Conservation (phyloP, 768 basidiomycete species). For the Pulveroboletus sp. region DNA sequence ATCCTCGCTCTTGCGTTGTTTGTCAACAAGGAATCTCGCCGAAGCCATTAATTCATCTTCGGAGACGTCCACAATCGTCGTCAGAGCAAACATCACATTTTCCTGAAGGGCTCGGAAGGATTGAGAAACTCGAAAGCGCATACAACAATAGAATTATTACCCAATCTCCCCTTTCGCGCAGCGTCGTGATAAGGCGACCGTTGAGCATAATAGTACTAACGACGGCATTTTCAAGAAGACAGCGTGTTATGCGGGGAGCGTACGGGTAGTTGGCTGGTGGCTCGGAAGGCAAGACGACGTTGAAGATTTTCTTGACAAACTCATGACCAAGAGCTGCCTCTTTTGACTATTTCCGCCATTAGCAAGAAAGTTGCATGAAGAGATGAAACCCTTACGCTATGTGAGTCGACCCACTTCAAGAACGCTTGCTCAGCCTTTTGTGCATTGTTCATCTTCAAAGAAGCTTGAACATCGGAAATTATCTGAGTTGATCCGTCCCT, state of each 20-base stretch:
- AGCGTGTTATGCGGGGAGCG: slow-evolving; percentile 50
- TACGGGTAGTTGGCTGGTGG: slow-evolving; percentile 38
- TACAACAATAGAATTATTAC: slow-evolving; percentile 32
- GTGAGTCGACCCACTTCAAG: slow-evolving; percentile 51
- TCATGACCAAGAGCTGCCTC: slow-evolving; percentile 34
- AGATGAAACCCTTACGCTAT: slow-evolving; percentile 18
- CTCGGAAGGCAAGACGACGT: slow-evolving; percentile 43
- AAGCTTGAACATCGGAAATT: slow-evolving; percentile 35
- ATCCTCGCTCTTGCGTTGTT: slow-evolving; percentile 28
- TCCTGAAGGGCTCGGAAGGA: slow-evolving; percentile 17
- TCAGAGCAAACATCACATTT: slow-evolving; percentile 47
- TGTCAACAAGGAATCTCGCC: slow-evolving; percentile 41
- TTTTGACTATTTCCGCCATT: slow-evolving; percentile 12
- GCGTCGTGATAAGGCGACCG: slow-evolving; percentile 49
- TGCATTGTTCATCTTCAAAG: slow-evolving; percentile 40
- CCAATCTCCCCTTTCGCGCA: slow-evolving; percentile 64
- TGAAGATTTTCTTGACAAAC: slow-evolving; percentile 58
- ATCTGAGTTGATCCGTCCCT: slow-evolving; percentile 27
- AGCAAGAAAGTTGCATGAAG: not conserved
- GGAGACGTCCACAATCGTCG: slow-evolving; percentile 54
- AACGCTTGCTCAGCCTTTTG: slow-evolving; percentile 57
- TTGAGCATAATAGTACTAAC: slow-evolving; percentile 61
- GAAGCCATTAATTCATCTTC: slow-evolving; percentile 59
- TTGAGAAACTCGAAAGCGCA: not conserved
- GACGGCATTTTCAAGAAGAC: slow-evolving; percentile 52